Evolutionary conservation across 805 yeast species (phyloP), one percentile per base, ranked within the genome.

Genomic region (Wickerhamomyces bisporus): DNA sequence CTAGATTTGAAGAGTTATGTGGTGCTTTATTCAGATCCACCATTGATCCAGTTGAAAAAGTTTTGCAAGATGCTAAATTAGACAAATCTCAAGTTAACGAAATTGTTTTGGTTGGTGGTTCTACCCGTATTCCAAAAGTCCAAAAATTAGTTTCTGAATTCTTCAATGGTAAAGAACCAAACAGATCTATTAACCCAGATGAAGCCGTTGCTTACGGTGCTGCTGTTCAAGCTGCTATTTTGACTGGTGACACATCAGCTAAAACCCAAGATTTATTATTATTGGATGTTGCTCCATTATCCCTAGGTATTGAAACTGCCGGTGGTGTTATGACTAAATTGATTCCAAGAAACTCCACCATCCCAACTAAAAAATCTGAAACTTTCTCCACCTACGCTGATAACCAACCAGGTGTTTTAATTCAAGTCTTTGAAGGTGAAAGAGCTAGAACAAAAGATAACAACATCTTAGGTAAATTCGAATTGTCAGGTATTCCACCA

Each of bases 131-230:
- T 71, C 97, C 97, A 73, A 88, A 86, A 74, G 81, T 89, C 53
- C 96, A 88, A 75, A 88, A 87, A 71, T 77, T 89, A 60, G 95
- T 88, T 36, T 83, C 95, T 52, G 97, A 89, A 70, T 88, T 81
- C 81, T 88, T 89, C 79, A 86, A 88, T 68, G 96, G 96, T 65
- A 89, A 88, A 75, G 95, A 88, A 72, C 95, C 95, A 70, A 86
- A 86, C 77, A 85, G 81, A 73, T 86, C 96, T 38, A 88, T 88
- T 69, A 88, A 88, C 79, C 96, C 97, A 55, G 97, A 88, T 76
- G 97, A 88, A 74, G 97, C 97, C 60, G 97, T 88, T 68, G 97
- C 97, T 61, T 88, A 88, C 73, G 96, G 97, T 82, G 97, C 97
- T 55, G 96, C 96, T 48, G 96, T 88, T 53, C 97, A 88, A 75